Conservation (phyloP, 768 basidiomycete species). For the Holtermannia corniformis region DNA sequence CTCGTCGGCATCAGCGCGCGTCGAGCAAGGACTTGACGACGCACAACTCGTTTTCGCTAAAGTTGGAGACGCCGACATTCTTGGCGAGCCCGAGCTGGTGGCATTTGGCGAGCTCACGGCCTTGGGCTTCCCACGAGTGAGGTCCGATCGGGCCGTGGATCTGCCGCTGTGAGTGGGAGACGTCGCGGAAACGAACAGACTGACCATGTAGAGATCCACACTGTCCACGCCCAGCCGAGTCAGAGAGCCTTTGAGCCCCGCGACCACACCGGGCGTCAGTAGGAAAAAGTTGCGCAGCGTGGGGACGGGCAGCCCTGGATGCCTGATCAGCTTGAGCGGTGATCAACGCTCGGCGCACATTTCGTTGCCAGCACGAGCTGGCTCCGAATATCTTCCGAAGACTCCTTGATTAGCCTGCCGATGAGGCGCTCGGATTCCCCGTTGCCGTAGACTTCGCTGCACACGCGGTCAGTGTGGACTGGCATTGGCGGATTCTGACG, state of each 20-base stretch:
- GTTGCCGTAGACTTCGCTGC: slow-evolving; percentile 30
- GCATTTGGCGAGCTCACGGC: slow-evolving; percentile 29
- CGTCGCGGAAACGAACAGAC: not conserved
- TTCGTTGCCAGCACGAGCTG: slow-evolving; percentile 38
- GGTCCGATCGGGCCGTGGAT: slow-evolving; percentile 29
- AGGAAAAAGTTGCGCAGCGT: slow-evolving; percentile 25
- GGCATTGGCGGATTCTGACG: slow-evolving; percentile 1
- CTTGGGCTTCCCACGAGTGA: slow-evolving; percentile 29
- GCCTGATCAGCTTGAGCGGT: not conserved
- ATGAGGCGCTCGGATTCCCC: slow-evolving; percentile 37
- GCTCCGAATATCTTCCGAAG: slow-evolving; percentile 21
- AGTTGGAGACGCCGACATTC: slow-evolving; percentile 36
- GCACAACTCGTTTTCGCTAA: slow-evolving; percentile 33
- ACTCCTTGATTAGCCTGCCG: slow-evolving; percentile 31
- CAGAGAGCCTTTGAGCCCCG: slow-evolving; percentile 17
- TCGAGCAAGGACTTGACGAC: slow-evolving; percentile 1
- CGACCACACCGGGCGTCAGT: slow-evolving; percentile 31
- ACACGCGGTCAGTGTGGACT: not conserved
- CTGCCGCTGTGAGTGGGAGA: not conserved
- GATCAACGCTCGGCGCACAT: slow-evolving; percentile 17
- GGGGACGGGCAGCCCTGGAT: slow-evolving; percentile 25
- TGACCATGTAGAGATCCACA: slow-evolving; percentile 33
- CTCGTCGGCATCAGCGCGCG: slow-evolving; percentile 8
- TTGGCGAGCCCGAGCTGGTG: slow-evolving; percentile 34
- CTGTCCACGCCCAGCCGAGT: slow-evolving; percentile 25